Evolutionary conservation across 257 asterid species (phyloP), one percentile per base, ranked within the genome.

Genomic region (Coffea canephora): DNA sequence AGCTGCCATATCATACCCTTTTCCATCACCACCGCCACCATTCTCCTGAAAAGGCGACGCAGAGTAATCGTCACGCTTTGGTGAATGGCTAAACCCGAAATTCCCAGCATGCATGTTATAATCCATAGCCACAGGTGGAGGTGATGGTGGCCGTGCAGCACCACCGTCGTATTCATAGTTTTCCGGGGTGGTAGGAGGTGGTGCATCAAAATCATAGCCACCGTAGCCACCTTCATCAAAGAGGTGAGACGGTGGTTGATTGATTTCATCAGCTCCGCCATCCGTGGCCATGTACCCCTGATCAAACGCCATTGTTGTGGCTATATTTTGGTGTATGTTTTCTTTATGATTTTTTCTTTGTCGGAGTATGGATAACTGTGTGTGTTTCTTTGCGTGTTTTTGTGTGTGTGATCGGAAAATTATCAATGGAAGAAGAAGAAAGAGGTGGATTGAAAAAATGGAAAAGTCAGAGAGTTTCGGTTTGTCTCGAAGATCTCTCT

Each of bases 301-400:
- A 59, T 89, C 93, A 46, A 89, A 89, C 6, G 90, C 85, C 98
- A 91, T 91, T 78, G 48, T 39, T 21, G 69, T 15, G 23, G 25
- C 4, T 64, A 25, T 64, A 10, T 54, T 21, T n/a, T 36, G 1
- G 11, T 41, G 15, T 9, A 14, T 21, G 75, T 3, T 69, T 2
- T 23, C 6, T 12, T 0, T 62, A 8, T 21, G 48, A 12, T 3
- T 52, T 27, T 66, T 21, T 6, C 10, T 46, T 19, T 48, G 75
- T n/a, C 5, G 3, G 39, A n/a, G n/a, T 64, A 25, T n/a, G 69
- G 25, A 8, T 64, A 25, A 25, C 39, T 64, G 34, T 61, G 27
- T 61, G 27, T 48, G 75, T 48, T 48, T 3, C 6, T 14, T 12
- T 11, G 45, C 5, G 57, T 61, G 41, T 79, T 48, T 71, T 10